A percentile compares a stretch with the other conserved stretches of the same genome.
Conservation (phyloP, 2,329 filamentous ascomycete species). For the Hawksworthiomyces lignivorus region DNA sequence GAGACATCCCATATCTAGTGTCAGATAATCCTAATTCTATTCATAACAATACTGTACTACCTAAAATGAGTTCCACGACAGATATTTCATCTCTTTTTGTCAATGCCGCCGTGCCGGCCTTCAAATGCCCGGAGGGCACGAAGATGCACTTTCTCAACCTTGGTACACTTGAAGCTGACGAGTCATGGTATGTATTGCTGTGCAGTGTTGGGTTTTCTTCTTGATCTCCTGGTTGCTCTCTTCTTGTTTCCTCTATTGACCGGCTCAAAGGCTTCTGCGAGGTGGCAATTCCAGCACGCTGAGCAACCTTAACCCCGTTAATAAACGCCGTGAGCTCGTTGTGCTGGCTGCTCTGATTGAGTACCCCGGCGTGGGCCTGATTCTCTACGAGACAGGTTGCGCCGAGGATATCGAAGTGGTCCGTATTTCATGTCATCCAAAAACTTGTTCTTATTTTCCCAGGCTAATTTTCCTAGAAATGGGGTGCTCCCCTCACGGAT, state of each 20-base stretch:
- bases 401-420: slow-evolving; percentile 8
- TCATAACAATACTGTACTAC: too few species aligned
- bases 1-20: too few species aligned
- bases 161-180: slow-evolving; percentile 5
- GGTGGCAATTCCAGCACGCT: slow-evolving; percentile 3
- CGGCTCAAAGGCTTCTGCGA: slow-evolving; percentile 1
- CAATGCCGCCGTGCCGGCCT: slow-evolving; percentile 8
- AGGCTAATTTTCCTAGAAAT: not conserved
- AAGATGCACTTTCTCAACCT: slow-evolving; percentile 9
- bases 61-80: not conserved
- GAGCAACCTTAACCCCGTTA: slow-evolving; percentile 4
- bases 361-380: slow-evolving; percentile 4
- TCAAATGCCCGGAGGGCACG: slow-evolving; percentile 9
- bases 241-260: too few species aligned
- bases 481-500: slow-evolving; percentile 8
- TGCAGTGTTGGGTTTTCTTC: too few species aligned
- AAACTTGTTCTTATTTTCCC: not conserved
- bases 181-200: slow-evolving; percentile 2
- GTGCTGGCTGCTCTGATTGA: slow-evolving; percentile 7
- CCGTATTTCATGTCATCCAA: not conserved
- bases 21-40: too few species aligned
- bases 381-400: slow-evolving; percentile 10
- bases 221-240: too few species aligned
- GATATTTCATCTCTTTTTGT: slow-evolving; percentile 5
- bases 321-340: slow-evolving; percentile 9